Percentiles rank a stretch among this genome's conserved stretches.
phyloP scores from a whole-genome alignment of 257 asterid genomes.

The Solanum neorickii region DNA sequence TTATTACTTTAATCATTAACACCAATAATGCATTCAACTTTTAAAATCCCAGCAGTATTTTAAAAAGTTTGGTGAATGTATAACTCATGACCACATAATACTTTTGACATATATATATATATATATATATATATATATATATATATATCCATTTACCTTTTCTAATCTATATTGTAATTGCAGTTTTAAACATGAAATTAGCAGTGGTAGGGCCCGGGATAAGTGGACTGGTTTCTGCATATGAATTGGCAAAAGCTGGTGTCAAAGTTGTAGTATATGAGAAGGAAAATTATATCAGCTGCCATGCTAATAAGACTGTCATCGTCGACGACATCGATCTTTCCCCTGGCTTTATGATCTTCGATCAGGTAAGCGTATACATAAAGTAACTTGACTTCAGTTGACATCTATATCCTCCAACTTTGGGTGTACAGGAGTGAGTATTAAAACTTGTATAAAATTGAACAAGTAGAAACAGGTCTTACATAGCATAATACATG shows the following conservation, averaged over 20 bases:
- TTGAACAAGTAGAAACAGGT: neutral
- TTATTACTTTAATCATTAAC: neutral
- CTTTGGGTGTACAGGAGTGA: too few relatives aligned
- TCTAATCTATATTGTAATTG: neutral
- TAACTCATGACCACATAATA: neutral
- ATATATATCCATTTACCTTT: too few relatives aligned
- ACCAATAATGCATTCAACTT: neutral
- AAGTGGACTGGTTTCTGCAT: constrained; percentile 63
- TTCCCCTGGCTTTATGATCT: constrained; percentile 73
- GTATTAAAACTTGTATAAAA: neutral
- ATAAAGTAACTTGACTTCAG: neutral
- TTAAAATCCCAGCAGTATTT: neutral
- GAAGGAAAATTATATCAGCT: constrained; percentile 49
- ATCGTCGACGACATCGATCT: constrained; percentile 16
- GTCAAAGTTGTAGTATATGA: constrained; percentile 57
- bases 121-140: too few relatives aligned
- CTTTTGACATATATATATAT: too few relatives aligned
- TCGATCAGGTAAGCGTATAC: constrained; percentile 31
- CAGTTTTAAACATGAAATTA: neutral
- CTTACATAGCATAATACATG: neutral
- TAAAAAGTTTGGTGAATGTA: neutral
- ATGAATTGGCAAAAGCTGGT: constrained; percentile 43
- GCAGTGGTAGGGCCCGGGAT: constrained; percentile 73
- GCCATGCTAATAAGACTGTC: neutral
- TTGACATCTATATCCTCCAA: neutral